A percentile compares a stretch with the other conserved stretches of the same genome.
Conservation (phyloP, 140 eudicot genomes). For the Stevia rebaudiana region DNA sequence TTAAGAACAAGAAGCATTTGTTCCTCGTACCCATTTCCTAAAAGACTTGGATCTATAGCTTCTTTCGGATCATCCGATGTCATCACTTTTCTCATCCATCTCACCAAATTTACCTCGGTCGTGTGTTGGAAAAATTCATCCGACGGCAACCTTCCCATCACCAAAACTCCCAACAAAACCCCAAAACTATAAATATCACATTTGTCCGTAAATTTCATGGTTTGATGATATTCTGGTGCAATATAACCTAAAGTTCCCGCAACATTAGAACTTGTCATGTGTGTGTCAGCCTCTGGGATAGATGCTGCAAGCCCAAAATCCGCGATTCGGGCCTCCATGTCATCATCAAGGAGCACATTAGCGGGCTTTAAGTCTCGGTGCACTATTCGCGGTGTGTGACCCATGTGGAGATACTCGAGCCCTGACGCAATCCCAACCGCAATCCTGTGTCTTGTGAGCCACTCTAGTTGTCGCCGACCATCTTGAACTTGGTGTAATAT, state of each 20-base stretch:
- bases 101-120: slow-evolving; percentile 18
- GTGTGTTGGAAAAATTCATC: slow-evolving; percentile 31
- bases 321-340: slow-evolving; percentile 39
- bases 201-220: slow-evolving; percentile 35
- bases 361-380: slow-evolving; percentile 36
- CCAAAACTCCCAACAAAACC: slow-evolving; percentile 30
- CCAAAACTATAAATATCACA: slow-evolving; percentile 36
- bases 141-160: slow-evolving; percentile 28
- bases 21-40: slow-evolving; percentile 73
- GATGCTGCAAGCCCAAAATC: slow-evolving; percentile 37
- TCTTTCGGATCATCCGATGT: slow-evolving; percentile 27
- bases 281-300: slow-evolving; percentile 31
- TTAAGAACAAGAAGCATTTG: slow-evolving; percentile 87
- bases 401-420: slow-evolving; percentile 31
- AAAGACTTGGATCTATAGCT: slow-evolving; percentile 47
- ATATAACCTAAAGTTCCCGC: slow-evolving; percentile 38
- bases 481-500: slow-evolving; percentile 22
- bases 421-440: slow-evolving; percentile 29
- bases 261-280: slow-evolving; percentile 35
- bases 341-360: slow-evolving; percentile 31
- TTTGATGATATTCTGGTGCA: slow-evolving; percentile 36
- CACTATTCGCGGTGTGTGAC: slow-evolving; percentile 26
- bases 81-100: slow-evolving; percentile 34
- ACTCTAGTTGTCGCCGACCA: slow-evolving; percentile 22
- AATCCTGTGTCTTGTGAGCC: slow-evolving; percentile 25